A percentile compares a stretch with the other conserved stretches of the same genome.
phyloP scores from a whole-genome alignment of 495 filamentous ascomycete species.

The Aspergillus avenaceus region DNA sequence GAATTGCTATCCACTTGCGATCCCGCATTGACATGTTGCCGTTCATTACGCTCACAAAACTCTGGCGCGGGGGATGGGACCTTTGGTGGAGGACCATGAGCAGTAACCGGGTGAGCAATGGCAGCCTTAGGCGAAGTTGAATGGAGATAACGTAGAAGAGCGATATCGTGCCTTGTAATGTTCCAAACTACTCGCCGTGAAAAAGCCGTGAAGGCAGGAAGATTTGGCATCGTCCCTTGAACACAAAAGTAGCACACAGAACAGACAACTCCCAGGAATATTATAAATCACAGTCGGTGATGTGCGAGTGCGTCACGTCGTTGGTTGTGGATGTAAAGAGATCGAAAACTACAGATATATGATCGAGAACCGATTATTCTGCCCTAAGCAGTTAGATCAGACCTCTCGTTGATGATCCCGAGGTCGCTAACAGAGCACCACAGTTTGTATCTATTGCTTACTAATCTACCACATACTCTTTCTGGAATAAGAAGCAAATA shows the following conservation, averaged over 20 bases:
- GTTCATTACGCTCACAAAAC: constrained; percentile 46
- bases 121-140: constrained; percentile 48
- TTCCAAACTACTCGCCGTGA: constrained; percentile 18
- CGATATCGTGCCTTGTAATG: constrained; percentile 11
- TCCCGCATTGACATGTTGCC: constrained; percentile 51
- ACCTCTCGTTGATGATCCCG: too few species aligned
- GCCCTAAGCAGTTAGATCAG: too few species aligned
- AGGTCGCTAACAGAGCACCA: too few species aligned
- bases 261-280: background rate
- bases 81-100: constrained; percentile 79
- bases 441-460: too few species aligned
- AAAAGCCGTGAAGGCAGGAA: constrained; percentile 17
- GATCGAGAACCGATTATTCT: too few species aligned
- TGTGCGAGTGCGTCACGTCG: too few species aligned
- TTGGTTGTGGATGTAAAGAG: too few species aligned
- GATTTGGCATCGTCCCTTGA: constrained; percentile 16
- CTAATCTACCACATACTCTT: too few species aligned
- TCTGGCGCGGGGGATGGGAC: constrained; percentile 60
- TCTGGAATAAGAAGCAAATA: too few species aligned
- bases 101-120: constrained; percentile 64
- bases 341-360: too few species aligned
- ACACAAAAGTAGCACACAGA: background rate
- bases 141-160: constrained; percentile 43
- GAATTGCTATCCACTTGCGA: constrained; percentile 37
- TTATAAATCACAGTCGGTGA: too few species aligned